Conservation (phyloP, 495 filamentous ascomycete species). For the Barbatosphaeria neglecta region DNA sequence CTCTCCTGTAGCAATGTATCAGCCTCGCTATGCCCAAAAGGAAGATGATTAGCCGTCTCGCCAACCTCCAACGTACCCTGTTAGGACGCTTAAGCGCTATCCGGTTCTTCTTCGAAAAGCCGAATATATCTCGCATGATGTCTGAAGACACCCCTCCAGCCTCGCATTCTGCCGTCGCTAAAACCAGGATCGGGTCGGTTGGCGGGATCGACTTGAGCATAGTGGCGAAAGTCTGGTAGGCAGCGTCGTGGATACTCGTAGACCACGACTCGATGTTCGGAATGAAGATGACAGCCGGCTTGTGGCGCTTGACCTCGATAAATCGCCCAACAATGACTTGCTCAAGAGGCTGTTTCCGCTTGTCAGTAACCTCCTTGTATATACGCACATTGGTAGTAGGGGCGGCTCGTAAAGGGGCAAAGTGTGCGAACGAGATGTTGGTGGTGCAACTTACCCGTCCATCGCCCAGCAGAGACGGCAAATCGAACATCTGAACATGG, state of each 20-base stretch:
- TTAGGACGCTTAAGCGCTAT: slow-evolving; percentile 55
- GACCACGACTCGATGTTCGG: slow-evolving; percentile 85
- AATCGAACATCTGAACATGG: slow-evolving; percentile 90
- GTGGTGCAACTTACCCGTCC: slow-evolving; percentile 40
- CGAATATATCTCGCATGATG: slow-evolving; percentile 69
- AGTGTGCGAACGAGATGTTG: slow-evolving; percentile 16
- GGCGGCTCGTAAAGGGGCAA: no score
- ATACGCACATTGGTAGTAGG: no score
- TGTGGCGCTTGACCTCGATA: slow-evolving; percentile 81
- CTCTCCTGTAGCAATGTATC: slow-evolving; percentile 36
- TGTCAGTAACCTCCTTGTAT: no score
- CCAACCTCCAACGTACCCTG: slow-evolving; percentile 39
- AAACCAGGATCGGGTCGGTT: slow-evolving; percentile 75
- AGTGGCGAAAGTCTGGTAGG: slow-evolving; percentile 64
- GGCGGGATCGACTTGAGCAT: slow-evolving; percentile 68
- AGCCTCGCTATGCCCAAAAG: background rate
- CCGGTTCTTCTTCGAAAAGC: slow-evolving; percentile 67
- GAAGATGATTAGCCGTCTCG: background rate
- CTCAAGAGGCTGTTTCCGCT: slow-evolving; percentile 55
- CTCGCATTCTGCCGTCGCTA: slow-evolving; percentile 65
- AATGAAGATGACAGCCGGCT: slow-evolving; percentile 91
- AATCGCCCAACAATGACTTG: slow-evolving; percentile 82
- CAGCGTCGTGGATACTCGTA: slow-evolving; percentile 45
- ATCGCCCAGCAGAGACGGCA: slow-evolving; percentile 61
- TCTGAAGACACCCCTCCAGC: slow-evolving; percentile 37